Percentiles rank a stretch among this genome's conserved stretches.
Evolutionary conservation across 371 early-diverging fungal species (phyloP).

Genomic region (Haplosporangium sp.): DNA sequence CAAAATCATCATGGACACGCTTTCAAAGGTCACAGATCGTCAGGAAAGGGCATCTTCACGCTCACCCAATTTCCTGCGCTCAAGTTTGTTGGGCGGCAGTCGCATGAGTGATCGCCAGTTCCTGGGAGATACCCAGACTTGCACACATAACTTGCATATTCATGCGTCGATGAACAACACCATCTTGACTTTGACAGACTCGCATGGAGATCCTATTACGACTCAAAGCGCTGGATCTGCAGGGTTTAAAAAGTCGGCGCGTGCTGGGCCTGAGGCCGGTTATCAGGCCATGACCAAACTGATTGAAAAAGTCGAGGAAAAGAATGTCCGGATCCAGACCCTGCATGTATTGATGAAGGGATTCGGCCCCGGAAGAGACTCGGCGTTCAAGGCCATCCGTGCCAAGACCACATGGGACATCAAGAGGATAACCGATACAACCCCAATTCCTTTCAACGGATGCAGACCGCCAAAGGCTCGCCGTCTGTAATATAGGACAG

Average conservation of each 20-base stretch:
- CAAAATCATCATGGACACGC: slow-evolving; percentile 40
- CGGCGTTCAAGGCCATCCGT: slow-evolving; percentile 88
- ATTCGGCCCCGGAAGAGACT: slow-evolving; percentile 94
- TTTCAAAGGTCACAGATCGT: slow-evolving; percentile 34
- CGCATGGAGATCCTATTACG: slow-evolving; percentile 75
- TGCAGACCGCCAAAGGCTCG: slow-evolving; percentile 93
- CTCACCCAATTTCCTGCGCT: slow-evolving; percentile 15
- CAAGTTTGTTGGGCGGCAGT: slow-evolving; percentile 5
- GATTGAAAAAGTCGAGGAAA: slow-evolving; percentile 73
- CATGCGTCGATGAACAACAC: slow-evolving; percentile 91
- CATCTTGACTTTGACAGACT: slow-evolving; percentile 83
- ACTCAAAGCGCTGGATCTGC: slow-evolving; percentile 85
- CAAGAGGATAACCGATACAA: slow-evolving; percentile 84
- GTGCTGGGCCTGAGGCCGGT: slow-evolving; percentile 93
- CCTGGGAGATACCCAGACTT: slow-evolving; percentile 29
- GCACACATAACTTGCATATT: slow-evolving; percentile 75
- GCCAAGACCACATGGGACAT: slow-evolving; percentile 79
- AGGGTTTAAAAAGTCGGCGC: slow-evolving; percentile 89
- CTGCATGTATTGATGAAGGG: slow-evolving; percentile 89
- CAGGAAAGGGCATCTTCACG: slow-evolving; percentile 22
- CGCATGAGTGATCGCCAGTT: slow-evolving; percentile 12
- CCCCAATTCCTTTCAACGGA: slow-evolving; percentile 95
- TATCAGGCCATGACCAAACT: slow-evolving; percentile 90
- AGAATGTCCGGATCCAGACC: slow-evolving; percentile 68
- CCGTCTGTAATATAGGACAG: slow-evolving; percentile 71